A percentile compares a stretch with the other conserved stretches of the same genome.
Conservation (phyloP, 2,329 filamentous ascomycete species). For the Trichoderma asperellum region DNA sequence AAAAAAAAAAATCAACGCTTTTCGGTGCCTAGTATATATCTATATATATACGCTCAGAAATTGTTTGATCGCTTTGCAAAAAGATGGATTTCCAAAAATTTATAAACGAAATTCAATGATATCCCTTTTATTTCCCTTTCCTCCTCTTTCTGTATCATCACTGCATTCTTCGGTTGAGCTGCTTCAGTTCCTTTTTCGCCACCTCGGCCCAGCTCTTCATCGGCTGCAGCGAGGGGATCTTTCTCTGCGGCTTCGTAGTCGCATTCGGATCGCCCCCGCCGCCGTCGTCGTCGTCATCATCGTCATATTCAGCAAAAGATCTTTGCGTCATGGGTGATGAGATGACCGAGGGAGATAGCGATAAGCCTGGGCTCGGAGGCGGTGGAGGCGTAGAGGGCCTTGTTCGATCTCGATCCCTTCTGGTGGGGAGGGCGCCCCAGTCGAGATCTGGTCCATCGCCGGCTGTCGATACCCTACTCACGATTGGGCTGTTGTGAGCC, state of each 20-base stretch:
- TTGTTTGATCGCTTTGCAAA: not conserved
- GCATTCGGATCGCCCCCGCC: slow-evolving; percentile 30
- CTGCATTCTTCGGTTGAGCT: not conserved
- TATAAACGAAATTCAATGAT: not conserved
- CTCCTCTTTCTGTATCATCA: not conserved
- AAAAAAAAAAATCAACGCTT: not conserved
- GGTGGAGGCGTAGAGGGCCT: slow-evolving; percentile 28
- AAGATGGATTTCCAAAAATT: not conserved
- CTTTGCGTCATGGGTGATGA: slow-evolving; percentile 40
- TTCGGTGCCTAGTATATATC: not conserved
- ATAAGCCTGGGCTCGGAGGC: slow-evolving; percentile 35
- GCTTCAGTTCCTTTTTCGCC: slow-evolving; percentile 34
- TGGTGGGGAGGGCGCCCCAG: slow-evolving; percentile 37
- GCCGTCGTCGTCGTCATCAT: not conserved
- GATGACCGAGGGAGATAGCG: slow-evolving; percentile 38
- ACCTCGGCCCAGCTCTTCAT: slow-evolving; percentile 50
- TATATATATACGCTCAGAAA: not conserved
- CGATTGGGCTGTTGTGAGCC: slow-evolving; percentile 38
- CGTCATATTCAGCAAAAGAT: slow-evolving; percentile 27
- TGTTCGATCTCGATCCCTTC: slow-evolving; percentile 10
- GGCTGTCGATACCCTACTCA: slow-evolving; percentile 31
- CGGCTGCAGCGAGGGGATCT: slow-evolving; percentile 42
- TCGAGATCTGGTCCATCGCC: slow-evolving; percentile 31
- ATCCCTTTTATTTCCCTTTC: not conserved
- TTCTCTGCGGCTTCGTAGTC: slow-evolving; percentile 30